phyloP scores from a whole-genome alignment of 1,284 basidiomycete species.

The Schizophyllum commune region DNA sequence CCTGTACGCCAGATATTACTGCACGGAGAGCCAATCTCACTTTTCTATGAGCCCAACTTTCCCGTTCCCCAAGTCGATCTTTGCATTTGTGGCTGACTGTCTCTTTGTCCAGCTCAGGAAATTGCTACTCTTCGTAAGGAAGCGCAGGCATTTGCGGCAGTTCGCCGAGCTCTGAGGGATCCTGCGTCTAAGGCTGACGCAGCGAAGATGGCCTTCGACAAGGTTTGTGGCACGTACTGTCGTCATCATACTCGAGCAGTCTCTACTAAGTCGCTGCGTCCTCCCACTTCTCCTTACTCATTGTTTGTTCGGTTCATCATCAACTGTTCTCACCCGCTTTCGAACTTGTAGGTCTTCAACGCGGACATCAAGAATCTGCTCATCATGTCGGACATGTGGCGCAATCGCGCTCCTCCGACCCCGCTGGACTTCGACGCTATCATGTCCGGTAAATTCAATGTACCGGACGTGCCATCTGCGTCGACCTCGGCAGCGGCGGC shows the following conservation, averaged over 20 bases:
- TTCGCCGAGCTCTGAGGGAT: conserved; percentile 59
- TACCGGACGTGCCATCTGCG: conserved; percentile 22
- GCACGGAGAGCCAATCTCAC: too few species aligned
- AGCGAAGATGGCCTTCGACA: conserved; percentile 75
- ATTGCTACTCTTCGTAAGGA: conserved; percentile 87
- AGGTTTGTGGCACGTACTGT: conserved; percentile 64
- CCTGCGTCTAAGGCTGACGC: conserved; percentile 39
- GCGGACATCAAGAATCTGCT: conserved; percentile 85
- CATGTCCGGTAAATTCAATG: conserved; percentile 48
- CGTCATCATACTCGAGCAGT: too few species aligned
- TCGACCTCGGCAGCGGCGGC: conserved; percentile 2
- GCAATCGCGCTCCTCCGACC: conserved; percentile 73
- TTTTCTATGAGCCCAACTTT: too few species aligned
- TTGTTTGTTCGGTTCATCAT: too few species aligned
- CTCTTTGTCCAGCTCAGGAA: conserved; percentile 61
- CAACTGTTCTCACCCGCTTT: too few species aligned
- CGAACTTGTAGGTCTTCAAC: conserved; percentile 92
- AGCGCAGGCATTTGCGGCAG: conserved; percentile 78
- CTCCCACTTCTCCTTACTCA: too few species aligned
- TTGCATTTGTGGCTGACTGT: background rate
- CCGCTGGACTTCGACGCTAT: conserved; percentile 79
- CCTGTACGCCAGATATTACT: too few species aligned
- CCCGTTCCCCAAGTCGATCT: too few species aligned
- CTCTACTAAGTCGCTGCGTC: too few species aligned
- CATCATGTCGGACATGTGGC: conserved; percentile 99